A percentile compares a stretch with the other conserved stretches of the same genome.
Conservation (phyloP, 2,329 filamentous ascomycete species). For the Microdochium nivale region DNA sequence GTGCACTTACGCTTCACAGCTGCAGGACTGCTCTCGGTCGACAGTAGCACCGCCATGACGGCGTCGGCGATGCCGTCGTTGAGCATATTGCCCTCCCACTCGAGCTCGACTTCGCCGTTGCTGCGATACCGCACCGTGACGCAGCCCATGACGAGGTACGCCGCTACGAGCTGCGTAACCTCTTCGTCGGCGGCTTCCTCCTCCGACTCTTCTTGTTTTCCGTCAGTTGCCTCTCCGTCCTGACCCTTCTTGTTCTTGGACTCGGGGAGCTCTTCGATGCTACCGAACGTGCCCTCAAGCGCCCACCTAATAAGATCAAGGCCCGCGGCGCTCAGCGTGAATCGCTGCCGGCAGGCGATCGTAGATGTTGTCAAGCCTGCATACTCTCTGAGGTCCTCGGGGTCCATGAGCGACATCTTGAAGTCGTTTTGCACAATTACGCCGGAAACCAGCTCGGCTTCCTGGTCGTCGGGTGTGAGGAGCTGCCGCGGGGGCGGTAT, state of each 20-base stretch:
- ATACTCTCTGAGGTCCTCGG: slow-evolving; percentile 91
- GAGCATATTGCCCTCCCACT: slow-evolving; percentile 97
- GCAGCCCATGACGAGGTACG: slow-evolving; percentile 80
- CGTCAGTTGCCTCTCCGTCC: slow-evolving; percentile 25
- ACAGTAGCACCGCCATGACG: slow-evolving; percentile 85
- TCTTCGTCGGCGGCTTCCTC: slow-evolving; percentile 58
- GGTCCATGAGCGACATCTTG: slow-evolving; percentile 93
- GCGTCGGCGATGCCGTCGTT: slow-evolving; percentile 98
- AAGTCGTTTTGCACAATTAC: slow-evolving; percentile 97
- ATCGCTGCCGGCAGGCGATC: slow-evolving; percentile 83
- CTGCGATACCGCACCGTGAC: slow-evolving; percentile 70
- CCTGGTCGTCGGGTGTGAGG: slow-evolving; percentile 18
- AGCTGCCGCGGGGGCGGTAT: slow-evolving; percentile 56
- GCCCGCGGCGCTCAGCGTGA: slow-evolving; percentile 80
- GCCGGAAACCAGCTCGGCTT: slow-evolving; percentile 61
- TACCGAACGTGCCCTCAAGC: slow-evolving; percentile 87
- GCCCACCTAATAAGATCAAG: slow-evolving; percentile 91
- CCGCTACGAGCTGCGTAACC: slow-evolving; percentile 42
- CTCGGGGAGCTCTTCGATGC: slow-evolving; percentile 61
- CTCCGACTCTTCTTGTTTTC: slow-evolving; percentile 25
- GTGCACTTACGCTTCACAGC: slow-evolving; percentile 72
- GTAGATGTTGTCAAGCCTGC: slow-evolving; percentile 94
- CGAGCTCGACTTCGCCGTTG: slow-evolving; percentile 76
- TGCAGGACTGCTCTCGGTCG: slow-evolving; percentile 87
- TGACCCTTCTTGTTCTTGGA: slow-evolving; percentile 30